Conservation (phyloP, 164 flowering plant genomes). For the Annona cherimola region DNA sequence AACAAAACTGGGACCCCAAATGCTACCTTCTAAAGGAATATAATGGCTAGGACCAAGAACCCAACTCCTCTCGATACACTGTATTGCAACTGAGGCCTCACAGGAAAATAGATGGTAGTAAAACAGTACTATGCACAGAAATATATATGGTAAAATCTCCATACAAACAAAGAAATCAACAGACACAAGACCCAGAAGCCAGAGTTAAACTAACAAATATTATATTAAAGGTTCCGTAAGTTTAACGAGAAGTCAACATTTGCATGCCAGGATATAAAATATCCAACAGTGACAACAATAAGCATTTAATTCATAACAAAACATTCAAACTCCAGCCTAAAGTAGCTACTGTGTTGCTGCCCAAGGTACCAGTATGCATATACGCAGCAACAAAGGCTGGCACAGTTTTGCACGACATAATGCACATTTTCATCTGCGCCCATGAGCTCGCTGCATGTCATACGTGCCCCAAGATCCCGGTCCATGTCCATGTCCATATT, state of each 20-base stretch:
- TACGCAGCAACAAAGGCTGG: constrained; percentile 8
- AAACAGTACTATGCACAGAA: neutral
- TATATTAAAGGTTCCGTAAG: neutral
- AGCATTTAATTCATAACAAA: constrained; percentile 20
- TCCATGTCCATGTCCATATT: constrained; percentile 67
- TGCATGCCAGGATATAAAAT: constrained; percentile 8
- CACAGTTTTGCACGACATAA: constrained; percentile 17
- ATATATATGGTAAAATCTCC: neutral
- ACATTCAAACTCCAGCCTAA: constrained; percentile 24
- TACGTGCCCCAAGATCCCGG: constrained; percentile 80
- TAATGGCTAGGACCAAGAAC: neutral
- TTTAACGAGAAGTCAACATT: constrained; percentile 7
- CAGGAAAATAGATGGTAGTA: neutral
- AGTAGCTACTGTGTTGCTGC: constrained; percentile 24
- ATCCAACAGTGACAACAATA: neutral
- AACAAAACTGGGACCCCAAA: neutral
- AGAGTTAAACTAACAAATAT: neutral
- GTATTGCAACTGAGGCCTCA: neutral
- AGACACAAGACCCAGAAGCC: neutral
- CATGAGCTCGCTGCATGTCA: constrained; percentile 79
- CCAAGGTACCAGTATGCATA: constrained; percentile 21
- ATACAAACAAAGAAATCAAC: neutral
- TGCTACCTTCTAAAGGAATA: neutral
- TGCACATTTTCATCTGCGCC: constrained; percentile 48
- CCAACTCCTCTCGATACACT: neutral